phyloP scores from a whole-genome alignment of 108 stramenopile genomes.

The Asterionellopsis glacialis region DNA sequence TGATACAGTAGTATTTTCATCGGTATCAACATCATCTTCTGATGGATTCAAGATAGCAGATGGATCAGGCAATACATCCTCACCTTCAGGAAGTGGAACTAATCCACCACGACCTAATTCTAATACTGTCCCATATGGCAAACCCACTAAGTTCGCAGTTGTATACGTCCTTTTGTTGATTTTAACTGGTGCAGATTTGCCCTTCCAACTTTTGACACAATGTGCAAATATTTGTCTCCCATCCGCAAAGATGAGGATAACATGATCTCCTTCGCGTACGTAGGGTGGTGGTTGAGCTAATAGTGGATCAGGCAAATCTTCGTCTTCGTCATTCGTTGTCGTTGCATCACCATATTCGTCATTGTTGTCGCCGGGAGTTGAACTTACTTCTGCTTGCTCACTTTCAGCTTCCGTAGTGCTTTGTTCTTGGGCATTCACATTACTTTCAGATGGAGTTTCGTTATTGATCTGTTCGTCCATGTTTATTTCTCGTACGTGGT shows the following conservation, averaged over 20 bases:
- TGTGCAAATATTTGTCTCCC: slow-evolving; percentile 67
- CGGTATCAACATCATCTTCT: slow-evolving; percentile 1
- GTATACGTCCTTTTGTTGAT: slow-evolving; percentile 71
- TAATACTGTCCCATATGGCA: slow-evolving; percentile 80
- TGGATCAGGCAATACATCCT: slow-evolving; percentile 51
- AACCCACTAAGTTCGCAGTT: slow-evolving; percentile 57
- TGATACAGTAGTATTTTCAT: background rate
- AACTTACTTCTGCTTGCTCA: too few relatives aligned
- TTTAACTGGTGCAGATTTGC: slow-evolving; percentile 57
- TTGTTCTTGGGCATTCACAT: too few relatives aligned
- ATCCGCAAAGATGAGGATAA: slow-evolving; percentile 73
- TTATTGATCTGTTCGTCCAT: too few relatives aligned
- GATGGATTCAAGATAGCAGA: background rate
- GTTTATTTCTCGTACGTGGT: too few relatives aligned
- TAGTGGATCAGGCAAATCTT: background rate
- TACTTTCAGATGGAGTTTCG: too few relatives aligned
- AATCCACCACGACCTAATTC: slow-evolving; percentile 41
- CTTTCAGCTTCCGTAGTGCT: too few relatives aligned
- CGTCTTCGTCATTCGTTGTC: background rate
- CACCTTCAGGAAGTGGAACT: slow-evolving; percentile 52
- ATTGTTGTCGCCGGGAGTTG: too few relatives aligned
- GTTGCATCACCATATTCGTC: too few relatives aligned
- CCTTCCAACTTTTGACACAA: slow-evolving; percentile 34
- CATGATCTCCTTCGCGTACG: slow-evolving; percentile 57
- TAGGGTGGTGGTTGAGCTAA: slow-evolving; percentile 10